phyloP scores from a whole-genome alignment of 805 yeast genomes.

The Huiozyma naganishii region DNA sequence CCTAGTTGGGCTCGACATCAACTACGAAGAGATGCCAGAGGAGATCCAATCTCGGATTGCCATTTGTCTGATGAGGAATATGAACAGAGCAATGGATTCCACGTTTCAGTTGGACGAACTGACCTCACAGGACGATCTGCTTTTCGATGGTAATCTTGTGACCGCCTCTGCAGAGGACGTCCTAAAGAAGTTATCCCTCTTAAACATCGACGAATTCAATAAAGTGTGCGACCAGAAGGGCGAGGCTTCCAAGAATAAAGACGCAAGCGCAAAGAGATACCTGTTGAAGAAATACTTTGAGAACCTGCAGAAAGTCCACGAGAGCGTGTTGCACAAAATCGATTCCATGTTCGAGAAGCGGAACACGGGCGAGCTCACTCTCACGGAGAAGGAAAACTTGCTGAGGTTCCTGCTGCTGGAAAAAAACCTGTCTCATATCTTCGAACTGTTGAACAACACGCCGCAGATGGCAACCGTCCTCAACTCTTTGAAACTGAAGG shows the following conservation, averaged over 20 bases:
- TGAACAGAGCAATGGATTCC: conserved; percentile 46
- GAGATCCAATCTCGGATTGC: conserved; percentile 63
- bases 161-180: conserved; percentile 64
- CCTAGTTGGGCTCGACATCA: conserved; percentile 58
- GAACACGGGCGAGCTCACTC: conserved; percentile 39
- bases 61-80: conserved; percentile 70
- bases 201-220: background rate
- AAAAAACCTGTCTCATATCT: conserved; percentile 50
- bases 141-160: conserved; percentile 64
- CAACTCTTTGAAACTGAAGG: conserved; percentile 3
- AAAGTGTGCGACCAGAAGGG: background rate
- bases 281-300: conserved; percentile 32
- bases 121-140: conserved; percentile 42
- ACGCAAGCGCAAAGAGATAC: conserved; percentile 31
- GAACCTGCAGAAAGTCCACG: conserved; percentile 29
- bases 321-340: conserved; percentile 38
- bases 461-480: conserved; percentile 16
- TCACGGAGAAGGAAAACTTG: conserved; percentile 67
- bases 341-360: conserved; percentile 51
- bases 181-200: conserved; percentile 32
- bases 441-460: conserved; percentile 27
- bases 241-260: conserved; percentile 24
- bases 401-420: conserved; percentile 60
- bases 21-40: conserved; percentile 48
- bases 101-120: conserved; percentile 26